Evolutionary conservation across 495 filamentous ascomycete genomes (phyloP).

Genomic region (Jackrogersella multiformis): DNA sequence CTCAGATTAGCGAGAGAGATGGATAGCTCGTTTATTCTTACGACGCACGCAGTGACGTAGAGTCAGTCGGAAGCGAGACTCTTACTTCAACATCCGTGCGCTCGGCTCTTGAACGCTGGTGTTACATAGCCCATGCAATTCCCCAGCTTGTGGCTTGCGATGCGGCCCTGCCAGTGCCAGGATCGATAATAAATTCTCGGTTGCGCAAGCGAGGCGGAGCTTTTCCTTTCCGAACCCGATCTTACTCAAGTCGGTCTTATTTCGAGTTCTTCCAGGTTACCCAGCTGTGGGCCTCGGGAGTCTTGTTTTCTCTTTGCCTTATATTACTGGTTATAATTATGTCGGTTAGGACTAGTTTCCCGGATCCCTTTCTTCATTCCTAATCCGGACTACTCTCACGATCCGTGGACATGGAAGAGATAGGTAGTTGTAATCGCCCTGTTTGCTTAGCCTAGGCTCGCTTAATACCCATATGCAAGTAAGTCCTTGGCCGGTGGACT

Average conservation of each 20-base stretch:
- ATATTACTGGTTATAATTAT: not conserved
- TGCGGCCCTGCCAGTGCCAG: conserved; percentile 31
- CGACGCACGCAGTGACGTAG: no score
- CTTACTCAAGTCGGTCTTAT: conserved; percentile 4
- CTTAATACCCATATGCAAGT: conserved; percentile 3
- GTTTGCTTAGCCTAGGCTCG: not conserved
- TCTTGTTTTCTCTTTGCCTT: not conserved
- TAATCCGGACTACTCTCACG: not conserved
- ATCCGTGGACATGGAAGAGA: not conserved
- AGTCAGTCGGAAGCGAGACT: no score
- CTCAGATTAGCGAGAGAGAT: no score
- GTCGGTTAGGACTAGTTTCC: no score
- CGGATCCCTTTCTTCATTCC: not conserved
- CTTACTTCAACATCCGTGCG: no score
- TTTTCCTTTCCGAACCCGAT: conserved; percentile 29
- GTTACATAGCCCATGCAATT: no score
- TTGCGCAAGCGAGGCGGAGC: conserved; percentile 30
- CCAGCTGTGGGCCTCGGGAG: not conserved
- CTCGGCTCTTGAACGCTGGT: no score
- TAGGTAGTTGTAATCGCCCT: not conserved
- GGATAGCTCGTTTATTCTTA: no score
- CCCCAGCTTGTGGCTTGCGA: conserved; percentile 43
- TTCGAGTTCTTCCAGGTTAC: not conserved
- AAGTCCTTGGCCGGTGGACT: conserved; percentile 8
- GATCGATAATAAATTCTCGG: conserved; percentile 24